Evolutionary conservation across 768 basidiomycete genomes (phyloP).

Genomic region (Mycena venus): DNA sequence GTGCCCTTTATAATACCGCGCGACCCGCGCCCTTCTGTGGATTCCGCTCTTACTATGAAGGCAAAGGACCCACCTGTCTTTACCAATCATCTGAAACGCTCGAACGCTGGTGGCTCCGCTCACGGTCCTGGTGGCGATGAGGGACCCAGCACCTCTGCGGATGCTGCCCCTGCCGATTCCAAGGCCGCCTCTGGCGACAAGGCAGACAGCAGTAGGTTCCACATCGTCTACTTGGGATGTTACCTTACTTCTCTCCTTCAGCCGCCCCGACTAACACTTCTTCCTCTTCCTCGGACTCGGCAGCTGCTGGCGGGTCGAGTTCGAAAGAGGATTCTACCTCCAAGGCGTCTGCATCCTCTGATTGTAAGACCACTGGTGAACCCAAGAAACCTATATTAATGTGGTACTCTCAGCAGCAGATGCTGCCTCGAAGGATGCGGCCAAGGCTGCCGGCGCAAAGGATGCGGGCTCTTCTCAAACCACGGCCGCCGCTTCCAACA

Average conservation of each 20-base stretch:
- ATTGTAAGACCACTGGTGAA: not conserved
- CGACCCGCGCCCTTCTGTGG: not conserved
- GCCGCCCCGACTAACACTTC: not conserved
- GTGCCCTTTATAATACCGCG: conserved; percentile 26
- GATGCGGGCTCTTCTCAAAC: not conserved
- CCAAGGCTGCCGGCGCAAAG: not conserved
- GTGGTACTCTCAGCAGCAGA: not conserved
- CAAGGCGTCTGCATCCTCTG: not conserved
- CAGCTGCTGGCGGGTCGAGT: conserved; percentile 30
- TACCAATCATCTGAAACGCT: conserved; percentile 7
- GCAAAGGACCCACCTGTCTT: conserved; percentile 31
- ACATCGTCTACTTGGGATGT: not conserved
- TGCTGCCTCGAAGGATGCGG: not conserved
- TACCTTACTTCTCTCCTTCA: conserved; percentile 1
- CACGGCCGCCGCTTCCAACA: not conserved
- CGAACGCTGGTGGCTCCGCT: conserved; percentile 23
- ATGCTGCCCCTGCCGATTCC: conserved; percentile 2
- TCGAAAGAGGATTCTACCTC: conserved; percentile 12
- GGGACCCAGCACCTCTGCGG: conserved; percentile 5
- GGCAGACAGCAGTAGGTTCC: conserved; percentile 3
- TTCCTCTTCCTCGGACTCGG: conserved; percentile 22
- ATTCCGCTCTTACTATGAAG: conserved; percentile 28
- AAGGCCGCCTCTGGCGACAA: not conserved
- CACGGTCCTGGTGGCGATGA: conserved; percentile 17
- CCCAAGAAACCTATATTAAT: not conserved